Percentiles rank a stretch among this genome's conserved stretches.
Evolutionary conservation across 352 stramenopile genomes (phyloP).

Genomic region (Phytophthora fragariae): DNA sequence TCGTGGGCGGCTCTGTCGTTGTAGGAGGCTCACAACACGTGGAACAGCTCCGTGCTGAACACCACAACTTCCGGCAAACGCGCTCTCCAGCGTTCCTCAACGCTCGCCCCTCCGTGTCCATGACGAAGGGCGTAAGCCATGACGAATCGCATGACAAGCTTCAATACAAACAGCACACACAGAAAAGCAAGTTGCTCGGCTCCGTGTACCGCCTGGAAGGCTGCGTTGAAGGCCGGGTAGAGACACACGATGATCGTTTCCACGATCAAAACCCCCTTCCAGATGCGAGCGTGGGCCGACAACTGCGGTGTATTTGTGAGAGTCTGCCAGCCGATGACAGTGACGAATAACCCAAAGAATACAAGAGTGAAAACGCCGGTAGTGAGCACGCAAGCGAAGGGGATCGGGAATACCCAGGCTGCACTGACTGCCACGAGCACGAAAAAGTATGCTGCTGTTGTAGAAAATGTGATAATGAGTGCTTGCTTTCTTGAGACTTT

Average conservation of each 20-base stretch:
- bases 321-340: conserved; percentile 4
- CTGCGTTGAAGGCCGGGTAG: conserved; percentile 31
- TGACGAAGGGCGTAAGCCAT: conserved; percentile 20
- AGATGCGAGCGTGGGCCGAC: conserved; percentile 8
- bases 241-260: conserved; percentile 14
- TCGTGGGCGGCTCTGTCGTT: too few relatives aligned
- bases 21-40: conserved; percentile 10
- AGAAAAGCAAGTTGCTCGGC: conserved; percentile 24
- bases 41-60: conserved; percentile 31
- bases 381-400: conserved; percentile 32
- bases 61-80: conserved; percentile 31
- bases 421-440: conserved; percentile 18
- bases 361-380: conserved; percentile 14
- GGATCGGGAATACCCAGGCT: conserved; percentile 33
- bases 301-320: conserved; percentile 3
- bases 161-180: conserved; percentile 11
- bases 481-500: conserved; percentile 9
- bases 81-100: conserved; percentile 18
- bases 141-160: conserved; percentile 17
- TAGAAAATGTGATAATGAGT: background rate
- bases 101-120: background rate
- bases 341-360: conserved; percentile 17
- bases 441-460: conserved; percentile 13
- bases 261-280: conserved; percentile 6
- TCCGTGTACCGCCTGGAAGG: conserved; percentile 7